Percentiles rank a stretch among this genome's conserved stretches.
phyloP scores from a whole-genome alignment of 192 early-diverging fungal genomes.

The Fimicolochytrium jonesii region DNA sequence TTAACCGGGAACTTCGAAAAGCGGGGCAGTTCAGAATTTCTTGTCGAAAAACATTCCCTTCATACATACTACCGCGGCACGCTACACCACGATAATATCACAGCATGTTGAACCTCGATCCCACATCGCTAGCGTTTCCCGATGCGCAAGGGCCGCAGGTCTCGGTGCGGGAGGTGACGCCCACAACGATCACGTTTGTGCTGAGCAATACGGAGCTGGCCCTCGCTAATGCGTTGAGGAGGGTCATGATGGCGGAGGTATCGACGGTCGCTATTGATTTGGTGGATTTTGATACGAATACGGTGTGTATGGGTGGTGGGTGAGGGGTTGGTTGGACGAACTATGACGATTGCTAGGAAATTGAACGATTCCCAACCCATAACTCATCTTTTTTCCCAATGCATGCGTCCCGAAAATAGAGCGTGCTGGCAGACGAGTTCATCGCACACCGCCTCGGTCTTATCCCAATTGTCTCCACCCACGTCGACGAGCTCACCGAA shows the following conservation, averaged over 20 bases:
- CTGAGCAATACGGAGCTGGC: slow-evolving; percentile 84
- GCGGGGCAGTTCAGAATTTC: no score
- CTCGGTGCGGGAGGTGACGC: slow-evolving; percentile 15
- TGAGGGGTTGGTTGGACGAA: no score
- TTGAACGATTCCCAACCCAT: no score
- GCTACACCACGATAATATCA: no score
- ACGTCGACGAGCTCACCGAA: slow-evolving; percentile 76
- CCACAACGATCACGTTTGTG: slow-evolving; percentile 69
- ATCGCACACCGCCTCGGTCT: slow-evolving; percentile 92
- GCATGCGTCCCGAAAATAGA: slow-evolving; percentile 37
- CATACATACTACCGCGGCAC: no score
- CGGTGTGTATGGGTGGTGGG: slow-evolving; percentile 37
- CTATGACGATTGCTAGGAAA: no score
- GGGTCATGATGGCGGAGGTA: slow-evolving; percentile 97
- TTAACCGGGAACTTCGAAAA: no score
- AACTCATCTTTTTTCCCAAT: no score
- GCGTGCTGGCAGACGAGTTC: slow-evolving; percentile 93
- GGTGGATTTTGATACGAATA: slow-evolving; percentile 92
- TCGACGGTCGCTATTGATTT: slow-evolving; percentile 97
- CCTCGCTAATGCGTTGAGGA: slow-evolving; percentile 87
- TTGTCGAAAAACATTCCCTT: no score
- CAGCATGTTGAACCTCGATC: slow-evolving; percentile 12
- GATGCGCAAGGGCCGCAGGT: slow-evolving; percentile 17
- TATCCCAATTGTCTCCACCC: slow-evolving; percentile 80
- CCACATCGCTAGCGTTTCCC: slow-evolving; percentile 6